Conservation (phyloP, 2,329 filamentous ascomycete genomes). For the Xylariaceae sp. region DNA sequence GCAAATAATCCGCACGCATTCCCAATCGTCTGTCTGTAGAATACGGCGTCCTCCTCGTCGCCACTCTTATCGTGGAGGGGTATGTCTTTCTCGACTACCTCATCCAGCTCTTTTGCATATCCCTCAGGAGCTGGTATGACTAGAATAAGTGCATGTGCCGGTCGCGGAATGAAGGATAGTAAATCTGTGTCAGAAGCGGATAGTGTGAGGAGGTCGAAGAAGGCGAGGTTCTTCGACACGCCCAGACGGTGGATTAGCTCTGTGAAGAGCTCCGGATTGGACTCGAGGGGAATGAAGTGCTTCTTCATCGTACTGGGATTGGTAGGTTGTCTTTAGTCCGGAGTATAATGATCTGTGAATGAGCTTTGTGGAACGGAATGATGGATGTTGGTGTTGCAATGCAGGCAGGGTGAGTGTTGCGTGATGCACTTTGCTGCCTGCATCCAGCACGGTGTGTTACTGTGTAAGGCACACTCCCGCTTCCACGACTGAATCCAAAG, state of each 20-base stretch:
- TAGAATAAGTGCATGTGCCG: constrained; percentile 73
- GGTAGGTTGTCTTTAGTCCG: not conserved
- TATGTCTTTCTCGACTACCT: constrained; percentile 55
- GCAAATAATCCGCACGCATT: constrained; percentile 17
- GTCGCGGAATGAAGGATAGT: constrained; percentile 12
- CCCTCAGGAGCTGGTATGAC: constrained; percentile 81
- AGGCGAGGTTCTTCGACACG: constrained; percentile 10
- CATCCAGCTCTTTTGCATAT: constrained; percentile 71
- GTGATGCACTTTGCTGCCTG: no score
- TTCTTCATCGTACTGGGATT: not conserved
- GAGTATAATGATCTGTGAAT: no score
- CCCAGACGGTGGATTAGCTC: constrained; percentile 17
- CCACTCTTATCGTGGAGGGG: constrained; percentile 52
- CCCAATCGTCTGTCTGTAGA: constrained; percentile 15
- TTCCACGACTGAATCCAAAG: no score
- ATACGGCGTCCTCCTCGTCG: constrained; percentile 14
- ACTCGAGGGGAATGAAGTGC: constrained; percentile 19
- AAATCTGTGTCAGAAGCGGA: constrained; percentile 9
- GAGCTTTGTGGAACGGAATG: no score
- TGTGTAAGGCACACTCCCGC: no score
- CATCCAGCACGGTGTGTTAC: no score
- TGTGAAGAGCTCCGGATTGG: constrained; percentile 19
- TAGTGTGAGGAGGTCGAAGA: constrained; percentile 19
- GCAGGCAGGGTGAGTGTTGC: no score
- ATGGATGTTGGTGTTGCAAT: no score